Evolutionary conservation across 1,139 yeast genomes (phyloP), one percentile per base, ranked within the genome.

Genomic region (Eremothecium cymbalariae): DNA sequence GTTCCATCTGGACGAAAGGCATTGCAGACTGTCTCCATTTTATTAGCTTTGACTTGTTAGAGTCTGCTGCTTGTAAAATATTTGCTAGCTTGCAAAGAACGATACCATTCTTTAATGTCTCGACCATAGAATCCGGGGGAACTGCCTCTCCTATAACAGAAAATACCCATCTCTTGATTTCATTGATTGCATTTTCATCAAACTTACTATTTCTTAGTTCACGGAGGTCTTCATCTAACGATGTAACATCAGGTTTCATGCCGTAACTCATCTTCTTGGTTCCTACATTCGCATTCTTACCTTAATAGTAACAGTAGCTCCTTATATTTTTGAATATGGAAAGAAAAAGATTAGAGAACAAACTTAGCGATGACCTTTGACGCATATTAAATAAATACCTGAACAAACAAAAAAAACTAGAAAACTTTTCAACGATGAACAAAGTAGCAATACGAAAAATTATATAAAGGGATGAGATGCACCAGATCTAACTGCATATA

Each of bases 1-100:
- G 84, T 53, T 85, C 95, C 94, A 84, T 84, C 43, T 79, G 85
- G 8, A 83, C 76, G 58, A 85, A 85, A 2, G 95, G 90, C 80
- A 83, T 77, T 33, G 64, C 64, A n/a, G 86, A 74, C 32, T 65
- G 65, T 52, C 79, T 82, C 56, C 58, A 77, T 44, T 66, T 73
- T 38, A 76, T 50, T 2, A 42, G 38, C 2, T 36, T 44, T 56
- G 71, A 46, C 2, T 47, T 48, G 1, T 62, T 58, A 28, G 62
- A 50, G 53, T 70, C 55, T 19, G 56, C 46, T 42, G 64, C 59
- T 31, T 63, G 51, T 46, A 69, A 38, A 48, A 51, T 53, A 39
- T 53, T 51, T 8, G 53, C 53, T 21, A 51, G 27, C 25, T 62
- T 58, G 53, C 94, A 81, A 14, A 85, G 61, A 0, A 74, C 57